These are phyloP conservation scores for Candida vaughaniae DNA, from an alignment of 805 yeast species.

Conservation along the genomic window DNA sequence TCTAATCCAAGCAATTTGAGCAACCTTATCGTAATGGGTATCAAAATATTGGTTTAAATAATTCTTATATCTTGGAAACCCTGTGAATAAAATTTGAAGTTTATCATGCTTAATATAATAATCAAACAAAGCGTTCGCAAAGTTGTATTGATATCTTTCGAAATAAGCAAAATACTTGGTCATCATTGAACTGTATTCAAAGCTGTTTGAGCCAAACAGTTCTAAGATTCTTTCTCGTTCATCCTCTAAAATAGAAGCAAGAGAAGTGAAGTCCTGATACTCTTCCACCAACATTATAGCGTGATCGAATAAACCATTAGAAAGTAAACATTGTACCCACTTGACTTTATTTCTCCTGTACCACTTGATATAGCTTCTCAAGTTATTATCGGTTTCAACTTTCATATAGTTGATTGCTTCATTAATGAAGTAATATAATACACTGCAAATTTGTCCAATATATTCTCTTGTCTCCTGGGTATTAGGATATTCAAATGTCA, in stretches of 20 bases:
- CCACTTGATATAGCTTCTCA: conserved; percentile 31
- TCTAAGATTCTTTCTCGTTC: conserved; percentile 24
- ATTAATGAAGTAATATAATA: conserved; percentile 34
- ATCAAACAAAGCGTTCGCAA: conserved; percentile 64
- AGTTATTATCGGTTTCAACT: conserved; percentile 19
- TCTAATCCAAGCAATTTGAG: conserved; percentile 71
- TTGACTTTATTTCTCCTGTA: conserved; percentile 26
- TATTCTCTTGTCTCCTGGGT: conserved; percentile 17
- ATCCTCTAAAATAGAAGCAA: conserved; percentile 50
- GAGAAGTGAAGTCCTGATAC: conserved; percentile 62
- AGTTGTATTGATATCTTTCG: conserved; percentile 60
- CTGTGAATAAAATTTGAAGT: conserved; percentile 52
- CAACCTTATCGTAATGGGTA: conserved; percentile 39
- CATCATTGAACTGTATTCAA: conserved; percentile 16
- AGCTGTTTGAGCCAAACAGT: conserved; percentile 15
- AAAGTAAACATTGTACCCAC: conserved; percentile 64
- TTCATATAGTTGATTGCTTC: conserved; percentile 37
- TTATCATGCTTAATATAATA: conserved; percentile 55
- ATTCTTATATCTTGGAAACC: conserved; percentile 52
- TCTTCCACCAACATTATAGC: conserved; percentile 65
- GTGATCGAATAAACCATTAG: conserved; percentile 48
- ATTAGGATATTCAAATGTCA: conserved; percentile 13
- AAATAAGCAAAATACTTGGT: conserved; percentile 50
- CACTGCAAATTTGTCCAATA: conserved; percentile 26
- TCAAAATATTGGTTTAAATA: conserved; percentile 54